phyloP scores from a whole-genome alignment of 2,329 filamentous ascomycete species.

The Venturia nashicola region DNA sequence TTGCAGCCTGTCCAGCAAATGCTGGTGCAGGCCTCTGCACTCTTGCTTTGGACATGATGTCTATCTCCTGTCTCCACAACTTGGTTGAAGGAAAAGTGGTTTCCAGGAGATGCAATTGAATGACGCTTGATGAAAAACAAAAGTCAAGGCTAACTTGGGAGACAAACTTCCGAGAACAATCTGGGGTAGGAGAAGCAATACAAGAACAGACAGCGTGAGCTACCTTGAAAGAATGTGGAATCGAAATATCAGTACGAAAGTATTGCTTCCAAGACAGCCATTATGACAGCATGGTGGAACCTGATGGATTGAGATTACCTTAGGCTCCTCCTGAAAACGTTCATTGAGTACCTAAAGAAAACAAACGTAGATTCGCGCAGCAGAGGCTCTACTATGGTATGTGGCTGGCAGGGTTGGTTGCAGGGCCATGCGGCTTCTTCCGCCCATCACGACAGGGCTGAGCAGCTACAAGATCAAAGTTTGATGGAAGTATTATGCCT shows the following conservation, averaged over 20 bases:
- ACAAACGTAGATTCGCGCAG: background rate
- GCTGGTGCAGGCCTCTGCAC: constrained; percentile 27
- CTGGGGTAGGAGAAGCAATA: background rate
- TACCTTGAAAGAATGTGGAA: no score
- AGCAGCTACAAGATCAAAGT: background rate
- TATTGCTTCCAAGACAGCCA: background rate
- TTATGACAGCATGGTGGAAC: background rate
- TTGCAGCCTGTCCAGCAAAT: constrained; percentile 26
- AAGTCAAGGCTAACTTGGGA: background rate
- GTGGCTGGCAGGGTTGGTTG: background rate
- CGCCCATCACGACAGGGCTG: background rate
- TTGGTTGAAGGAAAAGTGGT: background rate
- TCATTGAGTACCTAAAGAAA: background rate
- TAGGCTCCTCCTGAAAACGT: background rate
- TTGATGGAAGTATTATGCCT: background rate
- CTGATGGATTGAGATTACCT: background rate
- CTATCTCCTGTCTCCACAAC: background rate
- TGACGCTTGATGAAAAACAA: background rate
- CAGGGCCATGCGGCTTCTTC: background rate
- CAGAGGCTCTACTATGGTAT: background rate
- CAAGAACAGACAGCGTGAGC: background rate
- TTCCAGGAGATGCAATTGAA: background rate
- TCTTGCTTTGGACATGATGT: constrained; percentile 18
- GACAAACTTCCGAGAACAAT: background rate
- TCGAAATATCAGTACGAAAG: background rate